A percentile compares a stretch with the other conserved stretches of the same genome.
Evolutionary conservation across 345 rosid genomes (phyloP).

Genomic region (Abelmoschus esculentus): DNA sequence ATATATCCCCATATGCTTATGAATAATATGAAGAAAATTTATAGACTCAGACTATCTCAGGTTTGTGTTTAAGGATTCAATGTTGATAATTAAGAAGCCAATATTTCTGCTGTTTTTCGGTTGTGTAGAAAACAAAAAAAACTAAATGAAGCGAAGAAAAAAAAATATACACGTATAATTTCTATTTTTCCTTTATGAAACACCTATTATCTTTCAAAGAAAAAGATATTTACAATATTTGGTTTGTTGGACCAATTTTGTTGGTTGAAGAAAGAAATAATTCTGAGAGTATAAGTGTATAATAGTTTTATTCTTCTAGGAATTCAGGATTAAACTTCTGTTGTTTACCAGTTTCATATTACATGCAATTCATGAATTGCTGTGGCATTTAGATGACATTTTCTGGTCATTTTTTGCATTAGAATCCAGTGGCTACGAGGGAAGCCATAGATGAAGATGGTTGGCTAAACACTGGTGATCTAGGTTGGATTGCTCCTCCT

Average conservation of each 20-base stretch:
- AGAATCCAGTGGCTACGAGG: constrained; percentile 72
- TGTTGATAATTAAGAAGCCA: background rate
- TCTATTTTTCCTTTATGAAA: background rate
- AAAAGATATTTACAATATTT: background rate
- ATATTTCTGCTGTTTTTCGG: background rate
- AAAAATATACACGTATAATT: background rate
- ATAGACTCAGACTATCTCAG: background rate
- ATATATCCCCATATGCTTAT: too few relatives aligned
- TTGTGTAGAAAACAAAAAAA: background rate
- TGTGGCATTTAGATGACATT: constrained; percentile 1
- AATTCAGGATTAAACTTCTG: background rate
- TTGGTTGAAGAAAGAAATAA: background rate
- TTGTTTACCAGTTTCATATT: background rate
- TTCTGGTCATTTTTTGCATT: constrained; percentile 19
- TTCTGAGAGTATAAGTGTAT: background rate
- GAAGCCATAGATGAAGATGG: constrained; percentile 66
- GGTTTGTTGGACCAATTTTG: background rate
- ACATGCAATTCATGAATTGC: background rate
- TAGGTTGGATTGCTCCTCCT: constrained; percentile 90
- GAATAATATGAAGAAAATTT: too few relatives aligned
- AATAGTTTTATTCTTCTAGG: background rate
- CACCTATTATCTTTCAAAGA: background rate
- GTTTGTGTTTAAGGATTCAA: background rate
- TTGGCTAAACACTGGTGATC: constrained; percentile 87
- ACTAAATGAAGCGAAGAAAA: background rate